A percentile compares a stretch with the other conserved stretches of the same genome.
These are phyloP conservation scores for Rhododendron ferrugineum DNA, from an alignment of 148 eudicot genomes.

Conservation along the genomic window DNA sequence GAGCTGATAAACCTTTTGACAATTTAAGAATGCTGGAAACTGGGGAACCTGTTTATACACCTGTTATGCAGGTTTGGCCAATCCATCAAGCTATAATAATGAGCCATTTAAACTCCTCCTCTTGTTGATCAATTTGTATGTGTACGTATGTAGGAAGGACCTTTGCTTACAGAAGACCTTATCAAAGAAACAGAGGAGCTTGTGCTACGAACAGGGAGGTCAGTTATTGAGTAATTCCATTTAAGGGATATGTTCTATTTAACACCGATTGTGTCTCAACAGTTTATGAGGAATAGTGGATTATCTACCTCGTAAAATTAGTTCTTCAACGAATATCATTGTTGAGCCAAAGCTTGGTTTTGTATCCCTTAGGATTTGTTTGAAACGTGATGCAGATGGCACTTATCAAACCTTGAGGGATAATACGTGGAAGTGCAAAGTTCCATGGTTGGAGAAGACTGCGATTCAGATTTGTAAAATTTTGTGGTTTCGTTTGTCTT, in stretches of 20 bases:
- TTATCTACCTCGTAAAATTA: not conserved
- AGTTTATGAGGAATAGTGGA: not conserved
- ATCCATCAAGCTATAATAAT: constrained; percentile 6
- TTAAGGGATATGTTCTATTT: not conserved
- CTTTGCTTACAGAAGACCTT: constrained; percentile 89
- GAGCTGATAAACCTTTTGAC: constrained; percentile 52
- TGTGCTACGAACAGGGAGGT: constrained; percentile 92
- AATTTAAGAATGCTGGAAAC: constrained; percentile 75
- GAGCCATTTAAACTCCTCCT: constrained; percentile 2
- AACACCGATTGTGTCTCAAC: not conserved
- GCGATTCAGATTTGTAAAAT: not conserved
- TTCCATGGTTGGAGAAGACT: not conserved
- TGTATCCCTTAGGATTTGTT: not conserved
- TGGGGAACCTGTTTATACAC: constrained; percentile 81
- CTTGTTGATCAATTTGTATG: constrained; percentile 5
- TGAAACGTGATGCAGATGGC: not conserved
- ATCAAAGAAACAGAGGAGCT: constrained; percentile 89
- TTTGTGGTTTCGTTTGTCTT: not conserved
- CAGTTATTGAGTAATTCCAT: constrained; percentile 17
- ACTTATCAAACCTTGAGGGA: not conserved
- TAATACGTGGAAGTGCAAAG: not conserved
- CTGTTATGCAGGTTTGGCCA: constrained; percentile 70
- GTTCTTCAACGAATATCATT: not conserved
- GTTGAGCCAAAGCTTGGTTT: not conserved
- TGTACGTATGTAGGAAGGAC: constrained; percentile 64